phyloP scores from a whole-genome alignment of 192 early-diverging fungal genomes.

The Podila minutissima region DNA sequence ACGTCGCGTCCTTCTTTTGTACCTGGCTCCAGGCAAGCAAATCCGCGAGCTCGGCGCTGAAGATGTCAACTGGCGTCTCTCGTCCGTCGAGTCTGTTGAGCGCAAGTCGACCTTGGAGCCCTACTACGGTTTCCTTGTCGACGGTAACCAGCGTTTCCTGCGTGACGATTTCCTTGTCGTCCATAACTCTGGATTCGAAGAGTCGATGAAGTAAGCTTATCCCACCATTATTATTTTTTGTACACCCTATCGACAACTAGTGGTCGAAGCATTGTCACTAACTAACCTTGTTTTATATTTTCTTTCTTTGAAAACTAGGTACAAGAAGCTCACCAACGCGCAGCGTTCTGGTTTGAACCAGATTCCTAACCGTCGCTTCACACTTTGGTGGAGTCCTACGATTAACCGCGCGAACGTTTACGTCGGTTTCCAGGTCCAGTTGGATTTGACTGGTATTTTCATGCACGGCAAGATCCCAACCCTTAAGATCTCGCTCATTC shows the following conservation, averaged over 20 bases:
- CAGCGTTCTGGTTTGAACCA: conserved; percentile 98
- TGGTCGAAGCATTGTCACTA: not conserved
- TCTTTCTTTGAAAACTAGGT: conserved; percentile 54
- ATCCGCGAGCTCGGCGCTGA: not conserved
- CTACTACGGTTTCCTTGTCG: conserved; percentile 61
- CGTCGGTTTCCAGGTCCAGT: conserved; percentile 99
- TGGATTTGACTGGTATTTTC: conserved; percentile 99
- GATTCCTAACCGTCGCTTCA: conserved; percentile 99
- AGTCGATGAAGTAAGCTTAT: conserved; percentile 74
- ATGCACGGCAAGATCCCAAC: conserved; percentile 99
- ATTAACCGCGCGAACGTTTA: conserved; percentile 99
- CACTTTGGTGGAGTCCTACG: conserved; percentile 99
- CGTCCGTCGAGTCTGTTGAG: conserved; percentile 14
- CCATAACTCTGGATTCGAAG: conserved; percentile 72
- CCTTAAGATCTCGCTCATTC: conserved; percentile 98
- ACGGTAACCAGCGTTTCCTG: conserved; percentile 65
- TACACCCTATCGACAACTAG: too few relatives aligned
- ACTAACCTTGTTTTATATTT: not conserved
- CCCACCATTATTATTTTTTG: too few relatives aligned
- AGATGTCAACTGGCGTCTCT: conserved; percentile 2
- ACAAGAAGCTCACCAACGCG: conserved; percentile 98
- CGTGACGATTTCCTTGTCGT: conserved; percentile 49
- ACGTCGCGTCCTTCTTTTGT: conserved; percentile 6
- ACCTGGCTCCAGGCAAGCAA: not conserved
- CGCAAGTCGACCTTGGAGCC: conserved; percentile 22